phyloP scores from a whole-genome alignment of 1,284 basidiomycete genomes.

The Amylostereum areolatum region DNA sequence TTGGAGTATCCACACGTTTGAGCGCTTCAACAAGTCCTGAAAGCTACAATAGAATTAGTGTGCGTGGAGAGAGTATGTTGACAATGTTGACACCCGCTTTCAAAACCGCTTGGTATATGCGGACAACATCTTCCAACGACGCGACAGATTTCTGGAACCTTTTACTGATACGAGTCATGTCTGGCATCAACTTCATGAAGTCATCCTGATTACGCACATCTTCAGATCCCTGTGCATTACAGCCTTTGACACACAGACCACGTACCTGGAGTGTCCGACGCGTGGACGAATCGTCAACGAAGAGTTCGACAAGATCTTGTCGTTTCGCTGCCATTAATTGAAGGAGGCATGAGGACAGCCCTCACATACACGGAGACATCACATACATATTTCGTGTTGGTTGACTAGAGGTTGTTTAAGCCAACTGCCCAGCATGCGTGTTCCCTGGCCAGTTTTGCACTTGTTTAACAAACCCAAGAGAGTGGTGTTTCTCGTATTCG shows the following conservation, averaged over 20 bases:
- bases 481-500: conserved; percentile 72
- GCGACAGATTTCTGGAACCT: conserved; percentile 85
- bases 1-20: conserved; percentile 44
- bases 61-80: neutral
- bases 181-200: conserved; percentile 88
- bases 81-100: conserved; percentile 31
- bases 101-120: conserved; percentile 88
- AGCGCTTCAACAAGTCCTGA: conserved; percentile 69
- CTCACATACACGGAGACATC: neutral
- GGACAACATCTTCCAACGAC: conserved; percentile 90
- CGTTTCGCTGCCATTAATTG: conserved; percentile 52
- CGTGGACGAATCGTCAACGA: conserved; percentile 74
- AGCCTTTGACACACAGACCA: conserved; percentile 1
- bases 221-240: neutral
- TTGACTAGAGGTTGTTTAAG: conserved; percentile 96
- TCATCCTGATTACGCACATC: conserved; percentile 56
- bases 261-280: conserved; percentile 70
- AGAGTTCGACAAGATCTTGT: conserved; percentile 84
- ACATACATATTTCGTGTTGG: conserved; percentile 85
- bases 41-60: conserved; percentile 38
- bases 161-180: conserved; percentile 91
- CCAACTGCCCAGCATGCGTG: conserved; percentile 89
- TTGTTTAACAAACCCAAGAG: conserved; percentile 88
- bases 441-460: conserved; percentile 95
- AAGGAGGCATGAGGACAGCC: conserved; percentile 6